These are phyloP conservation scores for Hura crepitans DNA, from an alignment of 441 rosid species.

Conservation along the genomic window DNA sequence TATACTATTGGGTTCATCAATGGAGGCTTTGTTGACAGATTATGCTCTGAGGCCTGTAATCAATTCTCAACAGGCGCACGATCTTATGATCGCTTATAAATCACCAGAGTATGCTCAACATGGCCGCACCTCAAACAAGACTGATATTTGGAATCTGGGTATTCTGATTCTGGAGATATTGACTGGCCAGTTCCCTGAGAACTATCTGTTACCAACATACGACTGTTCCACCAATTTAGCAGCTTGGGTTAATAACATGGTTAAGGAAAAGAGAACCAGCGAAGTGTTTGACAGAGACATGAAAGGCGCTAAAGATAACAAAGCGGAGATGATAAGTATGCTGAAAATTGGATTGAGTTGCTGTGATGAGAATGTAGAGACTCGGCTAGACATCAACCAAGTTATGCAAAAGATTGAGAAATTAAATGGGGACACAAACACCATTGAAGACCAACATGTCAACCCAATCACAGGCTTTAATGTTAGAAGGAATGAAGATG, in stretches of 20 bases:
- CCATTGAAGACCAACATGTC: too few relatives aligned
- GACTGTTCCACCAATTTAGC: slow-evolving; percentile 46
- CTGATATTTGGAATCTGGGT: slow-evolving; percentile 86
- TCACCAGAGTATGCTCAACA: slow-evolving; percentile 63
- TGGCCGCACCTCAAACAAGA: slow-evolving; percentile 50
- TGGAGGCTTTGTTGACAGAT: slow-evolving; percentile 64
- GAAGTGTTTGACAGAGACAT: slow-evolving; percentile 81
- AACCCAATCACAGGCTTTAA: background rate
- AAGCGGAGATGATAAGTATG: slow-evolving; percentile 60
- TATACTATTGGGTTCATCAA: slow-evolving; percentile 54
- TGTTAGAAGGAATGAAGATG: slow-evolving; percentile 33
- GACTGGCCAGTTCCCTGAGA: slow-evolving; percentile 71
- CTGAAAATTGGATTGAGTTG: slow-evolving; percentile 85
- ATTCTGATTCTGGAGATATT: slow-evolving; percentile 68
- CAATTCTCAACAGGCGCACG: slow-evolving; percentile 63
- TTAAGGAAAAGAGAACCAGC: slow-evolving; percentile 44
- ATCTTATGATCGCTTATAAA: slow-evolving; percentile 65
- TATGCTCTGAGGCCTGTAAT: slow-evolving; percentile 66
- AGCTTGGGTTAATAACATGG: slow-evolving; percentile 64
- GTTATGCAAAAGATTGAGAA: slow-evolving; percentile 52
- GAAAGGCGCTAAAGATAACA: slow-evolving; percentile 45
- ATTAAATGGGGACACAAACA: slow-evolving; percentile 33
- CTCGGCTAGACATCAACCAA: slow-evolving; percentile 51
- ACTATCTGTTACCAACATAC: slow-evolving; percentile 53
- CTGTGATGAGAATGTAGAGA: slow-evolving; percentile 62